Percentiles rank a stretch among this genome's conserved stretches.
phyloP scores from a whole-genome alignment of 1,284 basidiomycete genomes.

The Melanopsichium pennsylvanicum region DNA sequence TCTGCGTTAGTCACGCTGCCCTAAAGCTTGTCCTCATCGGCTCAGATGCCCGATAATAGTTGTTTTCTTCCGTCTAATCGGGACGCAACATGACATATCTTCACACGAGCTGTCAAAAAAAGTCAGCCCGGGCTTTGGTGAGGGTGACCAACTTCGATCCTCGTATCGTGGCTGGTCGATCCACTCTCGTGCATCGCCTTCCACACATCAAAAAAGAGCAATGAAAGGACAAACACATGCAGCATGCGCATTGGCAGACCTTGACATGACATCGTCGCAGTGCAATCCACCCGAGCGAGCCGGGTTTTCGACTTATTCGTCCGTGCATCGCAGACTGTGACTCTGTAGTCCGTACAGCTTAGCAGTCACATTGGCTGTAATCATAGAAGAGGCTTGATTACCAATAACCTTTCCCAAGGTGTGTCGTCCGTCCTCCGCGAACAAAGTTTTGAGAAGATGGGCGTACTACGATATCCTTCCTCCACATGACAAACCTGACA shows the following conservation, averaged over 20 bases:
- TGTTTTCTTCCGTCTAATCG: slow-evolving; percentile 6
- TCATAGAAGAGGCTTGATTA: slow-evolving; percentile 8
- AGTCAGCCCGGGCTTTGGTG: too few species aligned
- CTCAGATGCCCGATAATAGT: background rate
- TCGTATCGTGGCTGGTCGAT: background rate
- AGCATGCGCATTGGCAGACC: slow-evolving; percentile 14
- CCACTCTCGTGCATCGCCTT: too few species aligned
- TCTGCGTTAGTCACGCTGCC: slow-evolving; percentile 34
- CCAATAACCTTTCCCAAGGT: slow-evolving; percentile 7
- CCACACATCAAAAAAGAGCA: too few species aligned
- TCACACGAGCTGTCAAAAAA: slow-evolving; percentile 1
- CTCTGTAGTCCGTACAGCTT: too few species aligned
- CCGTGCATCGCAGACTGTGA: too few species aligned
- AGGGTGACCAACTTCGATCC: too few species aligned
- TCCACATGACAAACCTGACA: too few species aligned
- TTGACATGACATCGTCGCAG: slow-evolving; percentile 6
- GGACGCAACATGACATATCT: slow-evolving; percentile 38
- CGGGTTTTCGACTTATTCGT: background rate
- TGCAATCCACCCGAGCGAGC: too few species aligned
- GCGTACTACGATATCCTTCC: too few species aligned
- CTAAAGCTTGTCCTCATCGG: background rate
- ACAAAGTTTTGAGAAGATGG: background rate
- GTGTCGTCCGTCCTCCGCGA: background rate
- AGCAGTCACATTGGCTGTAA: too few species aligned
- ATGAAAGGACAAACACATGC: slow-evolving; percentile 8